Evolutionary conservation across 805 yeast species (phyloP), one percentile per base, ranked within the genome.

Genomic region (Lipomyces yamadae): DNA sequence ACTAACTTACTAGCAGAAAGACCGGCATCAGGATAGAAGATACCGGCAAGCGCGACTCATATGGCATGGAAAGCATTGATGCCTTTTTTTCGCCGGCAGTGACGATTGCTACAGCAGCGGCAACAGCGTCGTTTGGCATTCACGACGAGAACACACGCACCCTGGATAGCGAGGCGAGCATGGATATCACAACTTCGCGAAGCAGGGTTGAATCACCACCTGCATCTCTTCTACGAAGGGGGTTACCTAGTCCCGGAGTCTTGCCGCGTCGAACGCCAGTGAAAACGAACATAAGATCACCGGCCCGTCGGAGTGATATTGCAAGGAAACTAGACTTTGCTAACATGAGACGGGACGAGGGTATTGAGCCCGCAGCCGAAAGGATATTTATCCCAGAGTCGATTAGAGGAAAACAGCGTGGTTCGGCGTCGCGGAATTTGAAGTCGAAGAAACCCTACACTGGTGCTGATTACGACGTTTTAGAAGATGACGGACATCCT

Each of bases 1-100:
- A 18, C 39, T 56, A 35, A n/a, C 37, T 35, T 32, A 29, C 7
- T 15, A n/a, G 15, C 29, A 70, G 75, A 37, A 63, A 68, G 50
- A 72, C 75, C 13, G 75, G 75, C 10, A 57, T 74, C 33, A 60
- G 66, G 18, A 71, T 72, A 42, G 69, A 61, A 35, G 72, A 70
- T 45, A 72, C 70, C 10, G 74, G 72, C 52, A 58, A 60, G n/a
- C 63, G 72, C 45, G 75, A 72, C 45, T 61, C 60, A 39, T 56
- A 63, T 18, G 75, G 75, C 6, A 63, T 72, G 65, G 75, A 72
- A 34, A 67, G 67, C 55, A 60, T 73, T 60, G 70, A 71, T 39
- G 73, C 68, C 10, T 73, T 70, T 48, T 72, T 73, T 52, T 68
- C 66, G 13, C 72, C 74, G 11, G 65, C 56, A 24, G 66, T 64